Conservation (phyloP, 1,284 basidiomycete genomes). For the Trichosporon sp. region DNA sequence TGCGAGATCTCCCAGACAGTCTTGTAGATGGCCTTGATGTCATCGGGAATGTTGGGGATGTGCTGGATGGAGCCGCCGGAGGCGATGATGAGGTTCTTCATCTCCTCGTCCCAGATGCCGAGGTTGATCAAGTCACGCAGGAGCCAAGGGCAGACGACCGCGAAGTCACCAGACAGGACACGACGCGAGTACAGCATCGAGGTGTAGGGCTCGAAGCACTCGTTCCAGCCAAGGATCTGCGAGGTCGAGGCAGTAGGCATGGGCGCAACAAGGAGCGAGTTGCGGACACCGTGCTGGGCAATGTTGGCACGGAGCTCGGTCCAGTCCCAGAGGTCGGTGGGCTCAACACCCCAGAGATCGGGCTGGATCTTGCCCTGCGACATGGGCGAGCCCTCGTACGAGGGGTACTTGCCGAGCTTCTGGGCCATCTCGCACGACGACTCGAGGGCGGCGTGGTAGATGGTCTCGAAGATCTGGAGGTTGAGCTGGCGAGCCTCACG, state of each 20-base stretch:
- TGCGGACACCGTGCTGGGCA: constrained; percentile 77
- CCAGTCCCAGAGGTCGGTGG: constrained; percentile 97
- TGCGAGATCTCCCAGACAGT: constrained; percentile 91
- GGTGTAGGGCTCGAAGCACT: constrained; percentile 61
- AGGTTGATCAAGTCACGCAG: constrained; percentile 93
- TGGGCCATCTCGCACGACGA: constrained; percentile 85
- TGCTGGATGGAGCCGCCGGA: constrained; percentile 94
- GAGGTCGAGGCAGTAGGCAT: constrained; percentile 99
- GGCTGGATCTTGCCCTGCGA: constrained; percentile 85
- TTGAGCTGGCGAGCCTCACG: constrained; percentile 83
- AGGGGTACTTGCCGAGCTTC: constrained; percentile 79
- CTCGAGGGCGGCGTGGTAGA: constrained; percentile 94
- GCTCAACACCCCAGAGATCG: constrained; percentile 92
- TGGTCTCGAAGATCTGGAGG: constrained; percentile 96
- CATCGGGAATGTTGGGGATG: constrained; percentile 76
- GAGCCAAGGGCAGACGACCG: constrained; percentile 97
- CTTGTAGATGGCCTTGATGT: constrained; percentile 70
- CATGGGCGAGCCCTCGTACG: constrained; percentile 87
- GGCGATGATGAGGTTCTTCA: constrained; percentile 99
- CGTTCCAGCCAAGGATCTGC: constrained; percentile 98
- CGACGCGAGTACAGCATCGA: constrained; percentile 99
- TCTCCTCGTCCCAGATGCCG: constrained; percentile 93
- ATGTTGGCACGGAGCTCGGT: constrained; percentile 80
- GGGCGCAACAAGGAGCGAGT: constrained; percentile 90
- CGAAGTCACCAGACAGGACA: constrained; percentile 99